A percentile compares a stretch with the other conserved stretches of the same genome.
Conservation (phyloP, 176 grass and related monocot species). For the Bolboschoenus planiculmis region DNA sequence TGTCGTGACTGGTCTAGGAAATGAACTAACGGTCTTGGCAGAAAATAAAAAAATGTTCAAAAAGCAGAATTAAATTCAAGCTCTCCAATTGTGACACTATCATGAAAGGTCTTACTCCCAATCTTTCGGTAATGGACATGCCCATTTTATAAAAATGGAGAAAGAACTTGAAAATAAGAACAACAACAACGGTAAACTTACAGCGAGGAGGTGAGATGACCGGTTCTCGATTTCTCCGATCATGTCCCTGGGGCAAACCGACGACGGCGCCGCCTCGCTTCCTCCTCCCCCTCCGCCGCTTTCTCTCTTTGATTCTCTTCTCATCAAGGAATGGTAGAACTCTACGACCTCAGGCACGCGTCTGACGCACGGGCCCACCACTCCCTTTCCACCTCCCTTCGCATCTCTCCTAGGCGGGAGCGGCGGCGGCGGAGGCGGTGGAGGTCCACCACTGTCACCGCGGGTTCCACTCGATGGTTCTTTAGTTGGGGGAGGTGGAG, state of each 20-base stretch:
- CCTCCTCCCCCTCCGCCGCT: conserved; percentile 10
- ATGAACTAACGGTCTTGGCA: neutral
- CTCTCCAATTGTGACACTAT: neutral
- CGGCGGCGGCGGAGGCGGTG: conserved; percentile 63
- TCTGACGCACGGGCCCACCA: conserved; percentile 38
- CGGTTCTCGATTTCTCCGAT: conserved; percentile 99
- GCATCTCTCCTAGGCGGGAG: conserved; percentile 34
- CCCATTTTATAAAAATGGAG: neutral
- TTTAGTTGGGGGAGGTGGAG: conserved; percentile 34
- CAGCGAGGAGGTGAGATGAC: conserved; percentile 90
- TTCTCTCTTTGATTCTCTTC: conserved; percentile 68
- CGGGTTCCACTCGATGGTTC: neutral
- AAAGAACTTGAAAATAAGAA: neutral
- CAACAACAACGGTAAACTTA: conserved; percentile 26
- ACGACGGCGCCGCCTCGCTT: conserved; percentile 20
- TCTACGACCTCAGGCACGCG: conserved; percentile 89
- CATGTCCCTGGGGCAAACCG: conserved; percentile 61
- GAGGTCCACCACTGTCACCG: conserved; percentile 5
- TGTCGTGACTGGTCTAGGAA: neutral
- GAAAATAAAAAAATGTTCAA: neutral
- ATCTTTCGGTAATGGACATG: neutral
- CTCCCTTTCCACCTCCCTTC: conserved; percentile 14
- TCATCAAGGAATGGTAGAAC: conserved; percentile 98
- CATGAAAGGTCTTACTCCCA: neutral
- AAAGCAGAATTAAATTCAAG: neutral